Conservation (phyloP, 495 filamentous ascomycete species). For the Neurospora sp. region DNA sequence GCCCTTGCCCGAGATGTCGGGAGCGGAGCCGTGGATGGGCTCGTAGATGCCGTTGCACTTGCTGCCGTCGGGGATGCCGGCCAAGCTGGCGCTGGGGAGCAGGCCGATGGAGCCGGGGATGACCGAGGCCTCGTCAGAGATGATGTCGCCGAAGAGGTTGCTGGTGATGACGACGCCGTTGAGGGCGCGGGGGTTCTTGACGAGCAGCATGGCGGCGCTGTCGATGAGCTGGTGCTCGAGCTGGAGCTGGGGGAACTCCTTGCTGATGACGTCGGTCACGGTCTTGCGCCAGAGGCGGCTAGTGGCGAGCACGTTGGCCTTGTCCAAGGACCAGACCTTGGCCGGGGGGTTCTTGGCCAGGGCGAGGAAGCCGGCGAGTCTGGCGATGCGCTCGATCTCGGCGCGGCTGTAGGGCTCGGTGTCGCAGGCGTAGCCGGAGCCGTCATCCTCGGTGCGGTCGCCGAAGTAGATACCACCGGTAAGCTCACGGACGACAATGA, state of each 20-base stretch:
- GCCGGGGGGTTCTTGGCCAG: constrained; percentile 67
- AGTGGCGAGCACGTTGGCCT: constrained; percentile 94
- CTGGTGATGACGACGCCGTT: constrained; percentile 91
- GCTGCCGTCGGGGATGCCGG: constrained; percentile 70
- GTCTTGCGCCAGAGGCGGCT: constrained; percentile 83
- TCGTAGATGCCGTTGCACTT: constrained; percentile 87
- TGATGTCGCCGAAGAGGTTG: constrained; percentile 96
- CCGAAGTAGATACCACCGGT: constrained; percentile 98
- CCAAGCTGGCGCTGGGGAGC: constrained; percentile 80
- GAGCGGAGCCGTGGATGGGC: constrained; percentile 83
- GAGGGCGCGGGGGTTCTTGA: constrained; percentile 83
- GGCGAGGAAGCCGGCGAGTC: constrained; percentile 75
- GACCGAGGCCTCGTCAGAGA: constrained; percentile 91
- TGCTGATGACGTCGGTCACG: constrained; percentile 66
- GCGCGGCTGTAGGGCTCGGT: constrained; percentile 79
- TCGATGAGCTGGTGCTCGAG: constrained; percentile 90
- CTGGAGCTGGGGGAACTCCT: constrained; percentile 83
- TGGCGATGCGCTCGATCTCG: constrained; percentile 84
- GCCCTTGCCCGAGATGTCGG: constrained; percentile 75
- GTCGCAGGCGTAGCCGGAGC: constrained; percentile 69
- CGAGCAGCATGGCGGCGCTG: constrained; percentile 91
- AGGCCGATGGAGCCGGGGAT: constrained; percentile 89
- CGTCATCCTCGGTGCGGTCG: constrained; percentile 78
- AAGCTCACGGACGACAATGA: constrained; percentile 90
- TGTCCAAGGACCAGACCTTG: constrained; percentile 84